Percentiles rank a stretch among this genome's conserved stretches.
These are phyloP conservation scores for Podaxis sp. DNA, from an alignment of 768 basidiomycete genomes.

Conservation along the genomic window DNA sequence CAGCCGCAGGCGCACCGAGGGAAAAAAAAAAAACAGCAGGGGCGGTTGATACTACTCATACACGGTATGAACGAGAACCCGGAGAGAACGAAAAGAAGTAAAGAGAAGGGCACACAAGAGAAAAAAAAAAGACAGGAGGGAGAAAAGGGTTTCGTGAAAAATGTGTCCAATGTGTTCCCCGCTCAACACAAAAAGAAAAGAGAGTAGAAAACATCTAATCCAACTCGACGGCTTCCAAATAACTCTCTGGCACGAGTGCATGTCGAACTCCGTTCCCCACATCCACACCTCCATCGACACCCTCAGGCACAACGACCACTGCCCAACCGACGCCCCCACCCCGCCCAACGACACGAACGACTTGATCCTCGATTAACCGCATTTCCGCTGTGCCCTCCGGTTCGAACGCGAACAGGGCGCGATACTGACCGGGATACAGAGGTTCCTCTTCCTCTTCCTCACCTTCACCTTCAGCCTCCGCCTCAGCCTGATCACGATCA, in stretches of 20 bases:
- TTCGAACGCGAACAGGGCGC: slow-evolving; percentile 75
- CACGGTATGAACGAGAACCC: not conserved
- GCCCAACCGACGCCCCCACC: slow-evolving; percentile 85
- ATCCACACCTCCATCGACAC: slow-evolving; percentile 56
- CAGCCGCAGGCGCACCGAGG: not conserved
- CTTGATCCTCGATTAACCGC: slow-evolving; percentile 72
- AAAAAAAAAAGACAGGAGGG: not conserved
- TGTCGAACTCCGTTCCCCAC: slow-evolving; percentile 33
- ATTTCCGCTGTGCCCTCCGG: slow-evolving; percentile 85
- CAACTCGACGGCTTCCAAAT: slow-evolving; percentile 57
- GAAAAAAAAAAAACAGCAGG: not conserved
- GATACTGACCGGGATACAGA: slow-evolving; percentile 69
- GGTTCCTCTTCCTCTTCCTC: slow-evolving; percentile 41
- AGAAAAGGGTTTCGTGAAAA: not conserved
- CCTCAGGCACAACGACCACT: slow-evolving; percentile 47
- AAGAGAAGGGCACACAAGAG: not conserved
- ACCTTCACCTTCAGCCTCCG: slow-evolving; percentile 24
- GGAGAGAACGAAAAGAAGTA: not conserved
- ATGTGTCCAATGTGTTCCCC: too few relatives aligned
- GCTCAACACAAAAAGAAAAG: not conserved
- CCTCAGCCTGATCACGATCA: slow-evolving; percentile 21
- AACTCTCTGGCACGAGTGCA: slow-evolving; percentile 79
- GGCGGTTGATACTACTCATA: not conserved
- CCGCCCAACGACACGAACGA: slow-evolving; percentile 68
- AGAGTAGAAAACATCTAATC: slow-evolving; percentile 22